phyloP scores from a whole-genome alignment of 495 filamentous ascomycete species.

The Zalerion maritima region DNA sequence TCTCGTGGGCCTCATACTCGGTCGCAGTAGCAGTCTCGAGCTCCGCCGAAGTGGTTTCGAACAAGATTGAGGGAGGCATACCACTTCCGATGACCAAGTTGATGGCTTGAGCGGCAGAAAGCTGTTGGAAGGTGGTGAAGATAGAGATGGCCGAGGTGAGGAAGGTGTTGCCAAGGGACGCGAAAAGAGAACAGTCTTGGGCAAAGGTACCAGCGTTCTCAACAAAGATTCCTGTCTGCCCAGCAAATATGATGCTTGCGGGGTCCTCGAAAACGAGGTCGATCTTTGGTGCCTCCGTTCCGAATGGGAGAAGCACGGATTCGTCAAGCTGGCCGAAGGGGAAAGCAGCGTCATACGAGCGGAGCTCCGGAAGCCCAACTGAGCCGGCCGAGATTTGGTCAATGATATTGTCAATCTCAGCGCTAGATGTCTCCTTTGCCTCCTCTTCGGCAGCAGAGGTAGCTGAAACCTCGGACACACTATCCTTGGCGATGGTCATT shows the following conservation, averaged over 20 bases:
- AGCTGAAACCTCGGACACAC: constrained; percentile 8
- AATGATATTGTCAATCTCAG: no score
- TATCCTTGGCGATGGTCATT: constrained; percentile 17
- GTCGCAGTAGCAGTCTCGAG: no score
- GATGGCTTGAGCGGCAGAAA: constrained; percentile 8
- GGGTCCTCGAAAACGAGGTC: constrained; percentile 20
- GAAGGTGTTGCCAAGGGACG: constrained; percentile 12
- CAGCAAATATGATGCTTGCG: constrained; percentile 19
- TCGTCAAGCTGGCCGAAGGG: constrained; percentile 16
- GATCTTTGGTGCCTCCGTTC: constrained; percentile 11
- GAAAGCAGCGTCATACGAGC: constrained; percentile 7
- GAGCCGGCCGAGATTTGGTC: no score
- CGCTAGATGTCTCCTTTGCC: no score
- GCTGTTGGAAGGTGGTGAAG: constrained; percentile 10
- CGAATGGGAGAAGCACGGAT: constrained; percentile 16
- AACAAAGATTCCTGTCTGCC: constrained; percentile 14
- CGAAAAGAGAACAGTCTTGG: constrained; percentile 15
- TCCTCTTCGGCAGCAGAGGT: constrained; percentile 7
- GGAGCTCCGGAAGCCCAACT: no score
- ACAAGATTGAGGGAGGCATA: no score
- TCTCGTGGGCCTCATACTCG: no score
- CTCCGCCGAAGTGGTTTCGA: no score
- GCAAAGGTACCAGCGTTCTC: constrained; percentile 15
- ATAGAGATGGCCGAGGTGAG: constrained; percentile 7
- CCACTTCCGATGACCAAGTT: no score